Base-by-base conservation (phyloP, 2,329 filamentous ascomycete genomes). In the Juglanconis oblonga region DNA sequence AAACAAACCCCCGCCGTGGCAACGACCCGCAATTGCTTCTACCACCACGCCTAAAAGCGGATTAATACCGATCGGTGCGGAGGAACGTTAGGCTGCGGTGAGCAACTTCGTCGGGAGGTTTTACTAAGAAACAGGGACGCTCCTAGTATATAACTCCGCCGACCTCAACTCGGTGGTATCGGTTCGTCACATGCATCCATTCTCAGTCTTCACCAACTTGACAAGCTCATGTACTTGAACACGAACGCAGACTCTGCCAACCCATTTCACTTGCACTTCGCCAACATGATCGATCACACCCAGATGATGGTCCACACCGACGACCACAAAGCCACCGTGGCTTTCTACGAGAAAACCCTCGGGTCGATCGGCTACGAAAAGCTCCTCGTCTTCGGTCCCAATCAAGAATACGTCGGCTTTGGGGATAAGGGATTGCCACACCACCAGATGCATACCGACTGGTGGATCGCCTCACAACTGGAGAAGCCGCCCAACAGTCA, bases 321-420 rank as follows among this genome's bases (percentile, higher is more conserved):
- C 47, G 65, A 67, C 40, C 67, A 71, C 67, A 59, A 68, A 55
- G 63, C 69, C 31, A 58, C 66, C 45, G 65, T 76, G 2, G 64
- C 63, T 7, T 72, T 74, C 60, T 77, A 77, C 66, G 65, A 70
- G 38, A 66, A 66, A 8, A 72, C 70, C 33, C 72, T 77, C 24
- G 68, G 67, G 38, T 70, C 74, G 2, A 68, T 77, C 35, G 73
- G 73, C 47, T 76, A 77, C 68, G 66, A 65, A 36, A 66, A 71
- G 38, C 63, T 65, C 11, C 31, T 69, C 6, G 58, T 68, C 42
- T 69, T 69, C 49, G 68, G 59, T 3, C 51, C 67, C 45, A 66
- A 72, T 14, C 64, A 62, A 57, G 51, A 57, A 2, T 66, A 68
- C 13, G 68, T 69, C 59, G 74, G 74, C 11, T 67, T 69, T 45